Evolutionary conservation across 2,329 filamentous ascomycete species (phyloP).

Genomic region (Pestalotiopsis sp.): DNA sequence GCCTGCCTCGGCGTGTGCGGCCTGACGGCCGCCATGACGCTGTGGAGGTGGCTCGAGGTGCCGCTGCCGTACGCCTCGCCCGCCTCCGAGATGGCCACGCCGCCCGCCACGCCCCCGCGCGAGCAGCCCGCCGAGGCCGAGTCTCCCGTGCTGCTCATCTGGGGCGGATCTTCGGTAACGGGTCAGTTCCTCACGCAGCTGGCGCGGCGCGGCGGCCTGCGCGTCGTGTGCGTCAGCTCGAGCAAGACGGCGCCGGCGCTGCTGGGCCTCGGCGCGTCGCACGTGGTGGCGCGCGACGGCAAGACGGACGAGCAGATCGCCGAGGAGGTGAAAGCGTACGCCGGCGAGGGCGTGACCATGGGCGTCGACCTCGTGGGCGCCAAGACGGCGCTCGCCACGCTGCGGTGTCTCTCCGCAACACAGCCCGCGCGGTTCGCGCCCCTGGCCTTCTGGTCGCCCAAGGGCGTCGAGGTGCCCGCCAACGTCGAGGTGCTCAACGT

Average conservation of each 20-base stretch:
- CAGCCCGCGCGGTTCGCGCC: conserved; percentile 1
- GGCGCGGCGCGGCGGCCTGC: background rate
- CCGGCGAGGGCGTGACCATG: conserved; percentile 1
- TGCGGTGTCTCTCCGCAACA: background rate
- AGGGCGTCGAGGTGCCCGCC: background rate
- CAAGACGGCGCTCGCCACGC: background rate
- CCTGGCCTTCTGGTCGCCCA: conserved; percentile 1
- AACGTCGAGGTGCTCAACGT: conserved; percentile 9
- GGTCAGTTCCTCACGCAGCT: conserved; percentile 7
- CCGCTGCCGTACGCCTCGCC: background rate
- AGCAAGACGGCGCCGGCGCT: conserved; percentile 3
- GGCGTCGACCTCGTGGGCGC: conserved; percentile 9
- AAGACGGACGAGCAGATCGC: background rate
- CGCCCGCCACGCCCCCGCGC: background rate
- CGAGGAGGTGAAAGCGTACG: background rate
- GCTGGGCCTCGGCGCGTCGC: background rate
- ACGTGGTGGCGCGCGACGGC: conserved; percentile 4
- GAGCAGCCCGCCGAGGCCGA: background rate
- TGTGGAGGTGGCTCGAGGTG: conserved; percentile 10
- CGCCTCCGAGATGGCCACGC: background rate
- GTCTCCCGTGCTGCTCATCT: conserved; percentile 7
- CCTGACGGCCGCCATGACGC: conserved; percentile 9
- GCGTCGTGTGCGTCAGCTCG: background rate
- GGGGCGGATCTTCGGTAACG: conserved; percentile 8
- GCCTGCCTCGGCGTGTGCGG: conserved; percentile 7